phyloP scores from a whole-genome alignment of 2,329 filamentous ascomycete genomes.

The Chaetomiaceae sp. region DNA sequence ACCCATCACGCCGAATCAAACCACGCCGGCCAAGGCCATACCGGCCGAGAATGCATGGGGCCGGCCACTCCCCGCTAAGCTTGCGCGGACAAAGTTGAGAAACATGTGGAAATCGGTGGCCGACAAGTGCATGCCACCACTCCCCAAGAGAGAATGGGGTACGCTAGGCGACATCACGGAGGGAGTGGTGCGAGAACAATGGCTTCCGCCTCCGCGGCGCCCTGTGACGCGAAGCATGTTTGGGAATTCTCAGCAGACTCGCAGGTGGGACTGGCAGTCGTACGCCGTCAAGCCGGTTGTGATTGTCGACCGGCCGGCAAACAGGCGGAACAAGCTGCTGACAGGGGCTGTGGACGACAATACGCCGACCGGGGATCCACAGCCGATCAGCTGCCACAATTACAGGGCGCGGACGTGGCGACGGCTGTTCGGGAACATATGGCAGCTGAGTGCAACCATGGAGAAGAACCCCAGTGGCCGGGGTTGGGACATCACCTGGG shows the following conservation, averaged over 20 bases:
- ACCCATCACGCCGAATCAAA: slow-evolving; percentile 27
- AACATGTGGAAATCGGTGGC: slow-evolving; percentile 46
- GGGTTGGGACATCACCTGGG: slow-evolving; percentile 44
- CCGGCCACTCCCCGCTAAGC: slow-evolving; percentile 37
- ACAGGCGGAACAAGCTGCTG: slow-evolving; percentile 34
- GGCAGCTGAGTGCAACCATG: slow-evolving; percentile 43
- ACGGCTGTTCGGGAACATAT: slow-evolving; percentile 45
- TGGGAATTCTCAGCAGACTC: neutral
- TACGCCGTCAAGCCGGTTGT: slow-evolving; percentile 39
- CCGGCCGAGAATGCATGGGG: slow-evolving; percentile 49
- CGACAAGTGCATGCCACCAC: slow-evolving; percentile 49
- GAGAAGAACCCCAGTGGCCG: slow-evolving; percentile 27
- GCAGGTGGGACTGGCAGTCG: slow-evolving; percentile 41
- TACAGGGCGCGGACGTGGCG: slow-evolving; percentile 42
- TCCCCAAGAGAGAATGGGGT: slow-evolving; percentile 53
- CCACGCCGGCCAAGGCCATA: slow-evolving; percentile 36
- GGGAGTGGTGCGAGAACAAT: slow-evolving; percentile 39
- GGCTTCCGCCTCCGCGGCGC: slow-evolving; percentile 37
- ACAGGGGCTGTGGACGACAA: slow-evolving; percentile 38
- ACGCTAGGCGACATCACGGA: slow-evolving; percentile 43
- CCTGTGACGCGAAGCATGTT: slow-evolving; percentile 27
- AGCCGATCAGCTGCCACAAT: slow-evolving; percentile 32
- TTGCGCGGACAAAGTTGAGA: slow-evolving; percentile 41
- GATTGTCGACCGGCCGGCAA: slow-evolving; percentile 36
- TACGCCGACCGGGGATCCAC: slow-evolving; percentile 30